phyloP scores from a whole-genome alignment of 1,284 basidiomycete species.

The Tetrapyrgos nigripes region DNA sequence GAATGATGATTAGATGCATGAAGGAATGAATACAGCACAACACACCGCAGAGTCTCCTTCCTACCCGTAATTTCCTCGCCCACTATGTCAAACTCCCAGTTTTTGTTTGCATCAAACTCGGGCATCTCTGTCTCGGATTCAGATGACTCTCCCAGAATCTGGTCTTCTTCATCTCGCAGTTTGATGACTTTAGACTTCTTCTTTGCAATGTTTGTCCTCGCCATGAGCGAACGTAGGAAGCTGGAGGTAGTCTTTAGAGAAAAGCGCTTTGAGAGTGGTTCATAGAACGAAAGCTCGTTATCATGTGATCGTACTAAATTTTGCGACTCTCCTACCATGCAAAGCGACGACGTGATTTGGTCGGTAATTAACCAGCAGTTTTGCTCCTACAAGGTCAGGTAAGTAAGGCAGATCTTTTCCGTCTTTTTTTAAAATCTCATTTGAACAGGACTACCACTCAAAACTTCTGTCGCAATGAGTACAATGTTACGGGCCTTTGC shows the following conservation, averaged over 20 bases:
- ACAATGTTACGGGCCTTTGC: conserved; percentile 98
- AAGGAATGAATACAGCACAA: not conserved
- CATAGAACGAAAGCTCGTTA: too few species aligned
- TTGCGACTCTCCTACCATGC: conserved; percentile 51
- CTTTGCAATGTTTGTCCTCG: too few species aligned
- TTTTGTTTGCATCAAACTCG: not conserved
- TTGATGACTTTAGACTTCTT: too few species aligned
- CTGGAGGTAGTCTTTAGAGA: too few species aligned
- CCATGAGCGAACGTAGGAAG: too few species aligned
- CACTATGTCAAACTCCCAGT: not conserved
- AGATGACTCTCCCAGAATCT: not conserved
- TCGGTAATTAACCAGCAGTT: conserved; percentile 93
- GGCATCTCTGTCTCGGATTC: not conserved
- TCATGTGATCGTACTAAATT: not conserved
- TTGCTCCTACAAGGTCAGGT: conserved; percentile 99
- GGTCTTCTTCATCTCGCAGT: not conserved
- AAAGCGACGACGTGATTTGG: conserved; percentile 97
- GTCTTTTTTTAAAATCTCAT: conserved; percentile 8
- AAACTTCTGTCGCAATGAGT: conserved; percentile 99
- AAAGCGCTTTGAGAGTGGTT: too few species aligned
- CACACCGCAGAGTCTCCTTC: not conserved
- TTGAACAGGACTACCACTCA: conserved; percentile 83
- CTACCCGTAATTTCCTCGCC: not conserved
- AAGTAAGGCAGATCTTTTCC: conserved; percentile 37
- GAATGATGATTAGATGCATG: not conserved